Base-by-base conservation (phyloP, 139 green algal species). In the Coccomyxa sp. region DNA sequence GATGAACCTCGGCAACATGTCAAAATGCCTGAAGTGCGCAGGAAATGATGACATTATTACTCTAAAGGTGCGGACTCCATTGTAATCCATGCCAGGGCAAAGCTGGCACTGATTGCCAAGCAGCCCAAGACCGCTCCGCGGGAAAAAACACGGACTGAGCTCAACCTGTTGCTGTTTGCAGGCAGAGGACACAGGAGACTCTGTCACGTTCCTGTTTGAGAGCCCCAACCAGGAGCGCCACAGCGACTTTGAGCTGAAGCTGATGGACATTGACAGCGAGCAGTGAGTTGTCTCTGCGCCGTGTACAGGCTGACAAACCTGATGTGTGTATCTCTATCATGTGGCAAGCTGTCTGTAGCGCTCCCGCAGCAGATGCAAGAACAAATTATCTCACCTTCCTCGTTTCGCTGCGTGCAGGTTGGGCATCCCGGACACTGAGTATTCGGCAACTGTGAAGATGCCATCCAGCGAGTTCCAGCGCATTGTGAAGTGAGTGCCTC, bases 201-300 rank as follows among this genome's bases (percentile, higher is more conserved):
- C 86, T 8, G 89, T 99, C 39, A 97, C 92, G 7, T 96, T 99
- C 83, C 95, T 99, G 90, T 99, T 99, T 80, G 97, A 99, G 82
- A 91, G 81, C 38, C 84, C 86, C 40, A 81, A 77, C 69, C 89
- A 94, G 77, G 95, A 98, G 69, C 93, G 96, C 70, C 90, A 98
- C 35, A 92, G 86, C 1, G 96, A 99, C 82, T 99, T 99, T 84
- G 94, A 99, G 81, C 83, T 99, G 7, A 98, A 98, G 89, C 89
- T 99, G 8, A 99, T 99, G 97, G 94, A 97, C 77, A 99, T 99
- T 74, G 96, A 99, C 86, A 95, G 86, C 74, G 97, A 99, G 87
- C 95, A 99, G 83, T 64, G 5, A 64, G 50, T 64, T 2, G 5
- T n/a, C 50, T 64, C 50, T 64, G 50, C 50, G 27, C n/a, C n/a